phyloP scores from a whole-genome alignment of 129 eudicot species.

The Solidago caesia region DNA sequence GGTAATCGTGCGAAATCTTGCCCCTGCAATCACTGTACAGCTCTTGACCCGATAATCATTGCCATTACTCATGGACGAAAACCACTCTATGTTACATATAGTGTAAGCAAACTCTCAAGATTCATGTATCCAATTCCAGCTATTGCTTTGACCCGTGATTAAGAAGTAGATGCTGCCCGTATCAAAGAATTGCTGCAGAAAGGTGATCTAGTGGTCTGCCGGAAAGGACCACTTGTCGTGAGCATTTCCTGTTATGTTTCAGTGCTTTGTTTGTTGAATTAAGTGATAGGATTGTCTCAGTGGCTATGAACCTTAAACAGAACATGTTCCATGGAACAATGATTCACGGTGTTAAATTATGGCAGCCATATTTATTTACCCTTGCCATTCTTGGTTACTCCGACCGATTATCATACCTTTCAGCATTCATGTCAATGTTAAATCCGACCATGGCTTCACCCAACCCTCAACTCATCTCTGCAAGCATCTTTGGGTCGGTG shows the following conservation, averaged over 20 bases:
- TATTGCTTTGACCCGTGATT: slow-evolving; percentile 84
- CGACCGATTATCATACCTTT: slow-evolving; percentile 51
- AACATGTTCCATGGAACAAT: slow-evolving; percentile 84
- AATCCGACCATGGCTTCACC: slow-evolving; percentile 61
- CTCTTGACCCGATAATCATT: slow-evolving; percentile 80
- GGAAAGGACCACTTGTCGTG: slow-evolving; percentile 88
- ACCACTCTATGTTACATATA: slow-evolving; percentile 72
- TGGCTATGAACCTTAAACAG: slow-evolving; percentile 71
- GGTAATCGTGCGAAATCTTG: too few species aligned
- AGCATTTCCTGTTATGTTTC: slow-evolving; percentile 70
- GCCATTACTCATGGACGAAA: slow-evolving; percentile 81
- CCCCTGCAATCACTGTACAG: slow-evolving; percentile 88
- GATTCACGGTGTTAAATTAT: slow-evolving; percentile 82
- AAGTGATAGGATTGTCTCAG: slow-evolving; percentile 88
- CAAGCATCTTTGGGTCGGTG: slow-evolving; percentile 43
- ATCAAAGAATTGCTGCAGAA: slow-evolving; percentile 65
- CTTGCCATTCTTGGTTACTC: slow-evolving; percentile 20
- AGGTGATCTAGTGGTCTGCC: slow-evolving; percentile 92
- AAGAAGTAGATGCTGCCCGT: slow-evolving; percentile 72
- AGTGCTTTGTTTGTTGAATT: slow-evolving; percentile 84
- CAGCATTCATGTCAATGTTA: slow-evolving; percentile 48
- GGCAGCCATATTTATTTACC: slow-evolving; percentile 86
- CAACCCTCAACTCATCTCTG: slow-evolving; percentile 50
- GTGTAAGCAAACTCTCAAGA: slow-evolving; percentile 80
- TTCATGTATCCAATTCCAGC: slow-evolving; percentile 91